Base-by-base conservation (phyloP, 2,329 filamentous ascomycete species). In the Sclerotinia borealis region DNA sequence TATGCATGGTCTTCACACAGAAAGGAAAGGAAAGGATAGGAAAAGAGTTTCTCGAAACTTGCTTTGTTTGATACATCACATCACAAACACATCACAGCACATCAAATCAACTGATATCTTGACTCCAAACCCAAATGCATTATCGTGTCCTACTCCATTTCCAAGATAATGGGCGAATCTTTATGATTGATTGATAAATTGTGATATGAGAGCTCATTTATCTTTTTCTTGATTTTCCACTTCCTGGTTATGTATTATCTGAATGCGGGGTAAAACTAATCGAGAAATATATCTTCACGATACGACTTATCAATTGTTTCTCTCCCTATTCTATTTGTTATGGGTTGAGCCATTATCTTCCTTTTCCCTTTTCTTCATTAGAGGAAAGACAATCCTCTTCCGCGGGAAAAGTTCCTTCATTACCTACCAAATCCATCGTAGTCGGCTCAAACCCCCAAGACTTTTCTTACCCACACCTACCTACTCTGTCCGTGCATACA, bases 31-130 rank as follows among this genome's bases (percentile, higher is more conserved):
- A 15, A 36, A 36, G 39, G 52, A n/a, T n/a, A n/a, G n/a, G n/a
- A n/a, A 31, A 34, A 25, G 19, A 39, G 22, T 27, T 45, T 45
- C 11, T 45, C 27, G 39, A 34, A 34, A 45, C 27, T 45, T 56
- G 39, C 39, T 56, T 45, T 45, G 54, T 45, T 45, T n/a, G n/a
- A n/a, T n/a, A n/a, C n/a, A n/a, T n/a, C n/a, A n/a, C n/a, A n/a
- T n/a, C n/a, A n/a, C n/a, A n/a, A n/a, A n/a, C n/a, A n/a, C n/a
- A n/a, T n/a, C n/a, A n/a, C n/a, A n/a, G n/a, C n/a, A 34, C 17
- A 45, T 56, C 39, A 43, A 56, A 45, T 56, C 37, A 56, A 56
- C 8, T 34, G 39, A 25, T 27, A 56, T 56, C 39, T 56, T 56
- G 52, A 56, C 37, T 56, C 37, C 37, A 31, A 22, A 56, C 43